Conservation (phyloP, 805 yeast genomes). For the Cyberlindnera petersonii region DNA sequence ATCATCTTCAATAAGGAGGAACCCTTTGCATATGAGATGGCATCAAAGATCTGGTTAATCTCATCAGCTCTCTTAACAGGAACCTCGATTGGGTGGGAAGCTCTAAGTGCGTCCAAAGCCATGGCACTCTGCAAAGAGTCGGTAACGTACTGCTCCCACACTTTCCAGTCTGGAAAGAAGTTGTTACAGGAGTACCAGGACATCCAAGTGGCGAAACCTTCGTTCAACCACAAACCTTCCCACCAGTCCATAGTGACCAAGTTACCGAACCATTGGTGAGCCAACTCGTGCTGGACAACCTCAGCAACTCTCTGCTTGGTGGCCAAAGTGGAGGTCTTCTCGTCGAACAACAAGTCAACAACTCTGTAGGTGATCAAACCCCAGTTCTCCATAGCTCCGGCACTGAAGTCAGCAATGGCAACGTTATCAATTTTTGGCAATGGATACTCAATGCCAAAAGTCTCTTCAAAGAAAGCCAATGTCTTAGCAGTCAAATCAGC, state of each 20-base stretch:
- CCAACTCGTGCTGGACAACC: slow-evolving; percentile 84
- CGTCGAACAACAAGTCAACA: slow-evolving; percentile 69
- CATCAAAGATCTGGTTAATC: slow-evolving; percentile 80
- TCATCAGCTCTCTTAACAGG: slow-evolving; percentile 76
- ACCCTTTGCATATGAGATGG: slow-evolving; percentile 80
- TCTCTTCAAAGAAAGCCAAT: slow-evolving; percentile 64
- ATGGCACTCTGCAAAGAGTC: slow-evolving; percentile 75
- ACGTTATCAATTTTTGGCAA: slow-evolving; percentile 80
- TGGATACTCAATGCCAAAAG: slow-evolving; percentile 73
- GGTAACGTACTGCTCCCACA: slow-evolving; percentile 78
- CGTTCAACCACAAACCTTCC: slow-evolving; percentile 87
- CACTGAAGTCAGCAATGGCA: slow-evolving; percentile 78
- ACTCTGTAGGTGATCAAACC: slow-evolving; percentile 78
- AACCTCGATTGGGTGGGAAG: slow-evolving; percentile 83
- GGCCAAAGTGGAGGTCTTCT: slow-evolving; percentile 58
- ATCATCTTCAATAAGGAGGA: slow-evolving; percentile 77
- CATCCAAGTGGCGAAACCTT: slow-evolving; percentile 90
- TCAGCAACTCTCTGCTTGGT: slow-evolving; percentile 76
- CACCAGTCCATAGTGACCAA: slow-evolving; percentile 91
- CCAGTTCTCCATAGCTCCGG: slow-evolving; percentile 90
- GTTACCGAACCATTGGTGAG: slow-evolving; percentile 92
- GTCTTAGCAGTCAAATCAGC: slow-evolving; percentile 75
- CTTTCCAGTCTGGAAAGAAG: slow-evolving; percentile 81
- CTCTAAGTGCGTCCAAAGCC: slow-evolving; percentile 70
- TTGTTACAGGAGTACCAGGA: slow-evolving; percentile 80